Conservation (phyloP, 202 grass and related monocot genomes). For the Musa balbisiana region DNA sequence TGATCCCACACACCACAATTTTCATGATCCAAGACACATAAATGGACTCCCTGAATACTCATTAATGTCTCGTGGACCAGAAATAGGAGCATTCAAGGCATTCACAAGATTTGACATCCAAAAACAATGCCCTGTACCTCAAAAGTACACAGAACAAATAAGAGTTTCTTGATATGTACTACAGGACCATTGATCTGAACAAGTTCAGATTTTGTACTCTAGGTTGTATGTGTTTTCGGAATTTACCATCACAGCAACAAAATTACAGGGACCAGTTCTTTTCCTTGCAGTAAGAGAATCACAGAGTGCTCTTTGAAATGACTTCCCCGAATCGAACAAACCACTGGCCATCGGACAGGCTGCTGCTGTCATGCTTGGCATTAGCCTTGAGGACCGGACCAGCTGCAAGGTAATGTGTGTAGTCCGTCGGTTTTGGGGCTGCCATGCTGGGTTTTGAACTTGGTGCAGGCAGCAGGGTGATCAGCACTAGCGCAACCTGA, state of each 20-base stretch:
- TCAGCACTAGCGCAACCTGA: conserved; percentile 66
- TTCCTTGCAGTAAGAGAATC: not conserved
- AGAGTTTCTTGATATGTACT: no score
- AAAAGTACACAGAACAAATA: no score
- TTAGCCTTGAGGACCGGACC: conserved; percentile 26
- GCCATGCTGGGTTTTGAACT: conserved; percentile 27
- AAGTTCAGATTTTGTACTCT: no score
- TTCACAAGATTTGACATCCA: no score
- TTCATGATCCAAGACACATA: no score
- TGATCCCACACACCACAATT: no score
- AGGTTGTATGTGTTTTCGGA: not conserved
- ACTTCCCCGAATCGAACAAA: conserved; percentile 88
- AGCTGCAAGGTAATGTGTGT: conserved; percentile 45
- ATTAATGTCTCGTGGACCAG: no score
- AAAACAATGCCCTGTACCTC: no score
- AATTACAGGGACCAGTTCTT: not conserved
- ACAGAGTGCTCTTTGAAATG: conserved; percentile 90
- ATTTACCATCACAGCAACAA: not conserved
- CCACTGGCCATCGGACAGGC: conserved; percentile 85
- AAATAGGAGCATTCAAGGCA: no score
- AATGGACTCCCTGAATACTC: no score
- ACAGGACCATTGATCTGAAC: no score
- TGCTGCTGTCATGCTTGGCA: conserved; percentile 35
- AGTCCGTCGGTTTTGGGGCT: conserved; percentile 35
- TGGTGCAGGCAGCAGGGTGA: conserved; percentile 62